Percentiles rank a stretch among this genome's conserved stretches.
These are phyloP conservation scores for Melaleuca quinquenervia DNA, from an alignment of 345 rosid species.

Conservation along the genomic window DNA sequence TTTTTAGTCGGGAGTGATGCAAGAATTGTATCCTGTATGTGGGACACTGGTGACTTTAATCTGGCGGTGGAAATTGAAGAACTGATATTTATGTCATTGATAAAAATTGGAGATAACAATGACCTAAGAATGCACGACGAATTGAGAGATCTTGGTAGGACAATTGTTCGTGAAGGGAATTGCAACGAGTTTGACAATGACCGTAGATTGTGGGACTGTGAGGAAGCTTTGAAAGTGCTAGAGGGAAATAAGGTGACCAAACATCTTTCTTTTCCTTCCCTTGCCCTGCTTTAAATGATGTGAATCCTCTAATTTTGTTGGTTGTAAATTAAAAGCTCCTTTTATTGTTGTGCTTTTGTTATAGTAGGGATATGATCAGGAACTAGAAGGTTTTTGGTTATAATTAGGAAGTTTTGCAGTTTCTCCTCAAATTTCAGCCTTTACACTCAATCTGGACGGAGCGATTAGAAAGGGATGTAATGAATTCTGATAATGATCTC, in stretches of 20 bases:
- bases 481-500: no score
- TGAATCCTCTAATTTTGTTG: background rate
- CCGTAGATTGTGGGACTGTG: background rate
- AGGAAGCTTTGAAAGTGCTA: background rate
- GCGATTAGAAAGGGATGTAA: no score
- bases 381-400: background rate
- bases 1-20: background rate
- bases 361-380: accelerated
- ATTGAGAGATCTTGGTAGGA: background rate
- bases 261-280: background rate
- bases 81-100: background rate
- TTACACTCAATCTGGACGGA: no score
- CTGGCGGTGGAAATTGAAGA: background rate
- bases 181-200: background rate
- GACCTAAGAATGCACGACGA: background rate
- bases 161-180: background rate
- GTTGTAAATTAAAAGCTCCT: background rate
- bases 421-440: background rate
- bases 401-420: background rate
- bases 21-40: background rate
- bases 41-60: background rate
- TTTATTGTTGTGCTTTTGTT: background rate
- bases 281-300: background rate
- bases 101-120: background rate
- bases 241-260: background rate